Percentiles rank a stretch among this genome's conserved stretches.
Evolutionary conservation across 805 yeast species (phyloP).

Genomic region (Teunomyces cretensis): DNA sequence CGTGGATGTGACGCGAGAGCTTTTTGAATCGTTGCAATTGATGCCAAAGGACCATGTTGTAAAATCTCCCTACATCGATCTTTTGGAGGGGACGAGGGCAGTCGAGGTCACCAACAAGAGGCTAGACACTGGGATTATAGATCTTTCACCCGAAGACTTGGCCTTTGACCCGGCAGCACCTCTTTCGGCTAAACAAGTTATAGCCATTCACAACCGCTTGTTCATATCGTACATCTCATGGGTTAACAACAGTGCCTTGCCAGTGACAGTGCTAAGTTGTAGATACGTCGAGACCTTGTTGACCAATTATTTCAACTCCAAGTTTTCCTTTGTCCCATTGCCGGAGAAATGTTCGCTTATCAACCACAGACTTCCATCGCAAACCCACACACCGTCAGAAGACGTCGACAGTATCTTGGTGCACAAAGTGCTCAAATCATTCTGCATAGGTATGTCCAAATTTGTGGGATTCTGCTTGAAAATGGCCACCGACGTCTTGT

Average conservation of each 20-base stretch:
- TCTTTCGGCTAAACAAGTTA: conserved; percentile 29
- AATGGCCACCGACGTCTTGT: conserved; percentile 58
- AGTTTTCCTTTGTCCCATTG: background rate
- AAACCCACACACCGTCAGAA: conserved; percentile 2
- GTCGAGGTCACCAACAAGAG: conserved; percentile 70
- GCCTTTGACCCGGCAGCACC: conserved; percentile 45
- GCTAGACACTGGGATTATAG: conserved; percentile 76
- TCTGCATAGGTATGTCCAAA: conserved; percentile 52
- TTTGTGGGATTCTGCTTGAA: conserved; percentile 48
- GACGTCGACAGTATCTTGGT: conserved; percentile 31
- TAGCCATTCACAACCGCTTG: conserved; percentile 54
- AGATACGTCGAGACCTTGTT: conserved; percentile 66
- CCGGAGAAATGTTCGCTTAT: conserved; percentile 5
- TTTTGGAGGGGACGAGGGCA: conserved; percentile 86
- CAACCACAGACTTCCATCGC: conserved; percentile 5
- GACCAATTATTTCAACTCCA: background rate
- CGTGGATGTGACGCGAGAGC: conserved; percentile 57
- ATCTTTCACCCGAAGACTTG: conserved; percentile 43
- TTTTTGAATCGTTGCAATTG: conserved; percentile 38
- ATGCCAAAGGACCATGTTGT: conserved; percentile 56
- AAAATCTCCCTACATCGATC: conserved; percentile 57
- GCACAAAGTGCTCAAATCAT: conserved; percentile 51
- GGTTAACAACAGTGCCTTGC: conserved; percentile 71
- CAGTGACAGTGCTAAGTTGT: conserved; percentile 78
- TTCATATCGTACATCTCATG: conserved; percentile 62